Evolutionary conservation across 805 yeast species (phyloP), one percentile per base, ranked within the genome.

Genomic region (Danielia oregonensis): DNA sequence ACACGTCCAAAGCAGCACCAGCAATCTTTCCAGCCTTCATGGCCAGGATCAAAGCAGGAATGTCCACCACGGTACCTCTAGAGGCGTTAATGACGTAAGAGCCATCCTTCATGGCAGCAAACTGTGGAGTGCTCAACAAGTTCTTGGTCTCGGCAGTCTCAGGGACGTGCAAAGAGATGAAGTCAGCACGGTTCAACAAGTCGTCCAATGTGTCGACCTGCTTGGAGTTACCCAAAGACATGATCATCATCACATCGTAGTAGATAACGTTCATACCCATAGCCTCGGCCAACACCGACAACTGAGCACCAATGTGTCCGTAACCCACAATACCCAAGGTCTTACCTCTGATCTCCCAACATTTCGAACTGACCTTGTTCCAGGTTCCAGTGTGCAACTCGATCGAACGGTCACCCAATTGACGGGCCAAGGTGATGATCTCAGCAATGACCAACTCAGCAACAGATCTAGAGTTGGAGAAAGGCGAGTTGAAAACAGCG

Each of bases 291-390:
- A 93, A 70, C 8, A 93, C 98, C 6, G 96, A 85, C 59, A 93
- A 79, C 70, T 93, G 98, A 32, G 97, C 70, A 52, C 98, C 98
- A 68, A 93, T 93, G 65, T 93, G 98, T 53, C 98, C 98, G 57
- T 93, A 93, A 51, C 98, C 98, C 25, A 93, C 74, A 55, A 93
- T 93, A 43, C 98, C 98, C 52, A 93, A 74, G 31, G 98, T 91
- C 67, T 93, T 93, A 49, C 98, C 98, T 70, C 98, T 85, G 51
- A 93, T 89, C 70, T 93, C 98, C 97, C 97, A 93, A 70, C 98
- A 93, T 64, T 78, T 88, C 48, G 86, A 74, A 54, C 85, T 73
- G 51, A 91, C 97, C 71, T 93, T 93, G 73, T 93, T 93, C 98
- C 98, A 93, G 43, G 91, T 81, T 47, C 97, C 97, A 36, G 91